Base-by-base conservation (phyloP, 768 basidiomycete species). In the Multifurca ochricompacta region DNA sequence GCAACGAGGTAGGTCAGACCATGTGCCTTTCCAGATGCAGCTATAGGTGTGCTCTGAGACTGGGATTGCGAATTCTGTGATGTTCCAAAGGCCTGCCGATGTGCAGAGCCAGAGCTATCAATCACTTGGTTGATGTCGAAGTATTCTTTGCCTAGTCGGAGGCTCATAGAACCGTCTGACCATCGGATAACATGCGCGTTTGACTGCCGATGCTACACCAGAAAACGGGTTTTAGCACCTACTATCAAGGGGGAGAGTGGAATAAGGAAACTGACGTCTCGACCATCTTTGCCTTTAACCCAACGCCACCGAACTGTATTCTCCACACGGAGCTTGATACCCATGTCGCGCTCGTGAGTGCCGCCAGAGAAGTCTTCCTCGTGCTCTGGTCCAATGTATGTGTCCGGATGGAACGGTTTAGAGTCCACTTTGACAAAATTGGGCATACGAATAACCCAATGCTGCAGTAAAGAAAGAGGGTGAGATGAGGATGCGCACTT, bases 221-320 rank as follows among this genome's bases (percentile, higher is more conserved):
- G 46, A 18, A 43, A 16, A 11, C 14, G 19, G 30, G 7, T 21
- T 30, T 37, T 8, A 53, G 43, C 11, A 28, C 52, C 36, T 30
- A 28, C 5, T 27, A 54, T 13, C 25, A 25, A 47, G 51, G 39
- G 23, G 51, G 10, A 23, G 37, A 34, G 27, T 18, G 40, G 23
- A 28, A 48, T 25, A 37, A 35, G 41, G 37, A n/a, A 9, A 76
- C 89, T 73, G 64, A 94, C 94, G 63, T 89, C 85, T 64, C 81
- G 72, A 6, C 85, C 89, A 36, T 75, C 71, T 53, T 77, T 77
- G 59, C 88, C 87, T 66, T 86, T 87, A 1, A 76, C 75, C 96
- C 96, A 99, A 62, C 85, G 82, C 96, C 96, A 99, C 35, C 96
- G 79, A 18, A 98, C 77, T 5, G 93, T 94, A 68, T 96, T 96